Conservation (phyloP, 176 grass and related monocot genomes). For the Carex kokanica region DNA sequence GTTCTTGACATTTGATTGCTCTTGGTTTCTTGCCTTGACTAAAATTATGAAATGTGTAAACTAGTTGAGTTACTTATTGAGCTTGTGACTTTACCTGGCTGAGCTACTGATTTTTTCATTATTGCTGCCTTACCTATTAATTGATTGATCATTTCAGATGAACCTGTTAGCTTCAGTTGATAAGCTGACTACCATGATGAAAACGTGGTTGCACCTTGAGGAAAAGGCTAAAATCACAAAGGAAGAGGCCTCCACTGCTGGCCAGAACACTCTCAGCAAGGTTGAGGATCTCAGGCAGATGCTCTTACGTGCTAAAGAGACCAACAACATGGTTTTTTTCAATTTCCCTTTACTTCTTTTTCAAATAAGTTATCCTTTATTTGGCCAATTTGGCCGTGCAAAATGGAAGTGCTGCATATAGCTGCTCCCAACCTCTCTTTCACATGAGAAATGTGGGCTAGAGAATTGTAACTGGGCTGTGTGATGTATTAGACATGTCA, state of each 20-base stretch:
- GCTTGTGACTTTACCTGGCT: neutral
- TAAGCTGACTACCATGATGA: constrained; percentile 45
- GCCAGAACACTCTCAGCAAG: constrained; percentile 51
- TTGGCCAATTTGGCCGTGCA: neutral
- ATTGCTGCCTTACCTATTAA: neutral
- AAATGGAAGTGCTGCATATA: neutral
- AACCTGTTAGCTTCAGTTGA: constrained; percentile 45
- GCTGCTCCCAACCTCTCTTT: neutral
- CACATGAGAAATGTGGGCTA: neutral
- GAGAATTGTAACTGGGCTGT: neutral
- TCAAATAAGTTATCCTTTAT: neutral
- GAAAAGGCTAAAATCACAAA: constrained; percentile 42
- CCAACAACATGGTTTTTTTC: constrained; percentile 51
- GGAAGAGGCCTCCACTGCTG: constrained; percentile 45
- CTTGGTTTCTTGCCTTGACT: neutral
- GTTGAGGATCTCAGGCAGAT: constrained; percentile 49
- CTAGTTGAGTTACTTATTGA: neutral
- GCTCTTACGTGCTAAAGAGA: constrained; percentile 38
- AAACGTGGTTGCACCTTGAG: constrained; percentile 48
- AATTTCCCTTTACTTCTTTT: neutral
- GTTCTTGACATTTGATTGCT: neutral
- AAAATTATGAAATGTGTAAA: neutral
- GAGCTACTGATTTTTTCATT: neutral
- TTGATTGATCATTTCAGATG: constrained; percentile 35
- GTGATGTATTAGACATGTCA: neutral